These are phyloP conservation scores for Citrus glauca DNA, from an alignment of 345 rosid genomes.

Conservation along the genomic window DNA sequence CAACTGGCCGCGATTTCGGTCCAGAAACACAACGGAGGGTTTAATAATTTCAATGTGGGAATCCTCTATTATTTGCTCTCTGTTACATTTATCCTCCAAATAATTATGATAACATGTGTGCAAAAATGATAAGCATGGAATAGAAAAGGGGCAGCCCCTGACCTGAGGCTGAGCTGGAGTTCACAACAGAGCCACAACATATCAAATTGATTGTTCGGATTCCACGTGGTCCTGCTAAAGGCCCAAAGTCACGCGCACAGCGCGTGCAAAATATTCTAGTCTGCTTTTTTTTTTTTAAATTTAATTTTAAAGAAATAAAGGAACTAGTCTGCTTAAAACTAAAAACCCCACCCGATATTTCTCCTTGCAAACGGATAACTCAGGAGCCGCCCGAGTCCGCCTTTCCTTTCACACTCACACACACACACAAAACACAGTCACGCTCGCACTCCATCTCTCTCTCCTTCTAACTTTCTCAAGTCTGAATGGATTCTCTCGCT, in stretches of 20 bases:
- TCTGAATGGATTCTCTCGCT: constrained; percentile 50
- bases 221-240: neutral
- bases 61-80: no score
- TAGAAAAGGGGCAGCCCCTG: no score
- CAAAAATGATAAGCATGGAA: no score
- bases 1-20: neutral
- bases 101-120: no score
- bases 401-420: neutral
- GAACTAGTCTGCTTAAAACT: neutral
- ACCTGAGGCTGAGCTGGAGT: no score
- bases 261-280: neutral
- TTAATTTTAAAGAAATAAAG: no score
- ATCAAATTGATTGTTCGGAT: neutral
- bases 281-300: neutral
- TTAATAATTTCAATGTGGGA: neutral
- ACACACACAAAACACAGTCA: neutral
- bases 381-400: neutral
- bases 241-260: constrained; percentile 2
- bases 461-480: neutral
- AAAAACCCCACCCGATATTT: neutral
- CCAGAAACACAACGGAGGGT: neutral
- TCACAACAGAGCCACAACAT: neutral
- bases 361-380: neutral
- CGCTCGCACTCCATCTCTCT: neutral
- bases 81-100: no score